These are phyloP conservation scores for Apiospora arundinis DNA, from an alignment of 2,329 filamentous ascomycete species.

Conservation along the genomic window DNA sequence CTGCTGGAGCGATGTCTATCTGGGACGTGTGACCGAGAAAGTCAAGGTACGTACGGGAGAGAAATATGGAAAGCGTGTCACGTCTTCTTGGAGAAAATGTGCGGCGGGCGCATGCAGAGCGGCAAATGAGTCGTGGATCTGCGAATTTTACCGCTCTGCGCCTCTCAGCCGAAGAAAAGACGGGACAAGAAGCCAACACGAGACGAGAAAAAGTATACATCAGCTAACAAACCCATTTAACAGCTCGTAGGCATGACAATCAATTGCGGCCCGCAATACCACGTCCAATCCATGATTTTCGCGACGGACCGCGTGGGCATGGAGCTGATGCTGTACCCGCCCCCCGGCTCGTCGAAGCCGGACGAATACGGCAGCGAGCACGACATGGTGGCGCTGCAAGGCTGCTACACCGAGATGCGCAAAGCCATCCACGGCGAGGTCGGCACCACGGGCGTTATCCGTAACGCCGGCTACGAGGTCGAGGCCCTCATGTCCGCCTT, in stretches of 20 bases:
- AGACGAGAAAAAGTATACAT: background rate
- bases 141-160: background rate
- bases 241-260: constrained; percentile 47
- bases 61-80: background rate
- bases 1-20: constrained; percentile 47
- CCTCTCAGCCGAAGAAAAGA: background rate
- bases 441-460: constrained; percentile 38
- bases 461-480: constrained; percentile 41
- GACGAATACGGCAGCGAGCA: constrained; percentile 34
- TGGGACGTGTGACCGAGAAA: constrained; percentile 38
- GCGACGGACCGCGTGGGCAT: constrained; percentile 48
- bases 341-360: constrained; percentile 27
- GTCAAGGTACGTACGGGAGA: constrained; percentile 35
- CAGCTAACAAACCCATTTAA: background rate
- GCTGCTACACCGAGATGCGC: constrained; percentile 38
- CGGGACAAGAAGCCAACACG: background rate
- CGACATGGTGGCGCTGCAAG: constrained; percentile 37
- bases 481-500: constrained; percentile 43
- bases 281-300: constrained; percentile 47
- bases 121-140: background rate
- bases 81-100: background rate
- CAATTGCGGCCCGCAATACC: constrained; percentile 43
- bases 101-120: background rate
- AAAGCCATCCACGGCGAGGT: constrained; percentile 42
- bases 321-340: constrained; percentile 41